Conservation (phyloP, 2,329 filamentous ascomycete species). For the Trichoderma koningiopsis region DNA sequence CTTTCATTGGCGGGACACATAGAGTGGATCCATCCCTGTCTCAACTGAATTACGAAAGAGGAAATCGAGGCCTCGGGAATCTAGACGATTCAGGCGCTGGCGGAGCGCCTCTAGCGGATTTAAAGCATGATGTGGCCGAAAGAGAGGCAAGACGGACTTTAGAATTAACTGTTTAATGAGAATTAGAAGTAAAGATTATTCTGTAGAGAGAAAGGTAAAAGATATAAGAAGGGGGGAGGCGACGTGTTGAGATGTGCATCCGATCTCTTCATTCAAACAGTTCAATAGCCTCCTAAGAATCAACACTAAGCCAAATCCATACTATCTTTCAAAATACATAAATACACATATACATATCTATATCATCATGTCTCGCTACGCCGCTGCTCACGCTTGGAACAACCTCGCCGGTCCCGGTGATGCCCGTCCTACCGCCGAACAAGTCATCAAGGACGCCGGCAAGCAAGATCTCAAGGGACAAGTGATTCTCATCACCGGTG, state of each 20-base stretch:
- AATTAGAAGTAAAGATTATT: not conserved
- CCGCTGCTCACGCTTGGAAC: constrained; percentile 40
- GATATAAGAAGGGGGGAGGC: not conserved
- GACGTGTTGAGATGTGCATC: not conserved
- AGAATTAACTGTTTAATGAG: not conserved
- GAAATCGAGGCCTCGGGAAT: not conserved
- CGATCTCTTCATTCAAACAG: not conserved
- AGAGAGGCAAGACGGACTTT: not conserved
- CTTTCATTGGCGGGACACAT: not conserved
- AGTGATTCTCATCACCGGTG: constrained; percentile 48
- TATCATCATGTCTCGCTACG: constrained; percentile 27
- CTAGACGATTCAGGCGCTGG: not conserved
- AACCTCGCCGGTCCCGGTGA: constrained; percentile 39
- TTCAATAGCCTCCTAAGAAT: not conserved
- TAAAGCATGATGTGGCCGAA: constrained; percentile 11
- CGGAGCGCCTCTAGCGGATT: constrained; percentile 9
- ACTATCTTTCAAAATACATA: not conserved
- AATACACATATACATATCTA: not conserved
- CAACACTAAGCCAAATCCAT: not conserved
- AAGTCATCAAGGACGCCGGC: constrained; percentile 42
- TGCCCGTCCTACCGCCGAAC: constrained; percentile 42
- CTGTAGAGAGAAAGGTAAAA: not conserved
- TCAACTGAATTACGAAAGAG: not conserved
- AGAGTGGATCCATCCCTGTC: not conserved
- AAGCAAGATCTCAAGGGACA: constrained; percentile 40